Base-by-base conservation (phyloP, 2,329 filamentous ascomycete genomes). In the Trichoderma sp. region DNA sequence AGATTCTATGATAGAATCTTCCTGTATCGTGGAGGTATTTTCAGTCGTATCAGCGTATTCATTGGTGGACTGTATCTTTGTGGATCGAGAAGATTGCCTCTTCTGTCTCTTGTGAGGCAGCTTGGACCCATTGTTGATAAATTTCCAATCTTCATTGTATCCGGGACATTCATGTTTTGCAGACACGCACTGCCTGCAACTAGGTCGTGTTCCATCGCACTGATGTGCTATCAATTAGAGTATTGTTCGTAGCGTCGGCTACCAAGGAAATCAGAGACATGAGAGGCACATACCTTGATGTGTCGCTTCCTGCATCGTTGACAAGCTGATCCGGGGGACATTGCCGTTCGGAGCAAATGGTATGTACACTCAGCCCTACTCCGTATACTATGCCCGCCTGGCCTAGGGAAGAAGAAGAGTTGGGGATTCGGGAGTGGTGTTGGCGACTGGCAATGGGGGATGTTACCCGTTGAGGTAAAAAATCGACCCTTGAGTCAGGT, bases 381-480 rank as follows among this genome's bases (percentile, higher is more conserved):
- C 61, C 31, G n/a, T 63, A 27, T 57, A 37, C 24, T 37, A 37
- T 19, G 33, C n/a, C 62, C 52, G 35, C 43, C 62, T 57, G 40
- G 40, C 52, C 57, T 35, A 43, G 21, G 21, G 24, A 57, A n/a
- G 35, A 19, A 5, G n/a, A 57, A 57, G 19, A 10, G 33, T 35
- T 27, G 10, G 14, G 11, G 33, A 35, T 11, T 35, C 33, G 33
- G 33, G 61, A 19, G 52, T 47, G 19, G 5, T 65, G 62, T 33
- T 57, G 62, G 49, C 47, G 35, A 27, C 52, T n/a, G 49, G 7
- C 1, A 29, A 53, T 33, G 62, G 62, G 33, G 27, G 62, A 65
- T 56, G 35, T 65, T 65, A 65, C 62, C 62, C 62, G 56, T 65
- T 65, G 62, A 65, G 62, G 62, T 24, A 65, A 65, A 35, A 29